Evolutionary conservation across 768 basidiomycete species (phyloP).

Genomic region (Termitomyces titanicus): DNA sequence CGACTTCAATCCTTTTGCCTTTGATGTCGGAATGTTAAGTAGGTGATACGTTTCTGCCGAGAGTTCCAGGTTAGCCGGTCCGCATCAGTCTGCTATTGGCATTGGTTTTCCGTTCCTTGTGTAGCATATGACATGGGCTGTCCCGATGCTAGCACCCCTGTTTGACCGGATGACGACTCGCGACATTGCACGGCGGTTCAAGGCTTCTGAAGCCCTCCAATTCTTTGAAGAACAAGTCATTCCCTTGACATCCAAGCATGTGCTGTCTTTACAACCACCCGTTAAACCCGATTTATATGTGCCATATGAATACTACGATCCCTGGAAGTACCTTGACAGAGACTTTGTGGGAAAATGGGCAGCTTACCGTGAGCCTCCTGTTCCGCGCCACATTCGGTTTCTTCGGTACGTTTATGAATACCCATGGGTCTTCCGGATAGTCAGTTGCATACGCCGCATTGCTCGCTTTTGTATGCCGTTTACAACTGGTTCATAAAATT

Average conservation of each 20-base stretch:
- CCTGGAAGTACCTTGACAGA: conserved; percentile 14
- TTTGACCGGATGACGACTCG: conserved; percentile 21
- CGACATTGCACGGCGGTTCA: no score
- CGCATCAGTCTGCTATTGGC: background rate
- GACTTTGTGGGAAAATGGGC: conserved; percentile 15
- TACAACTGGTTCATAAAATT: no score
- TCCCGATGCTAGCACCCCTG: conserved; percentile 24
- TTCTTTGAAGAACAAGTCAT: conserved; percentile 19
- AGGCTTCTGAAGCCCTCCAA: conserved; percentile 14
- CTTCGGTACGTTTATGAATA: background rate
- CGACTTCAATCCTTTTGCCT: conserved; percentile 23
- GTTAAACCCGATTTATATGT: background rate
- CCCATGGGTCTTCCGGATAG: background rate
- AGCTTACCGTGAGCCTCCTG: conserved; percentile 13
- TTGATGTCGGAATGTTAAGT: conserved; percentile 19
- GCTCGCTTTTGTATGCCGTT: no score
- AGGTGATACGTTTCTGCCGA: conserved; percentile 6
- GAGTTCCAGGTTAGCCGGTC: conserved; percentile 7
- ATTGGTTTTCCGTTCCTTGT: background rate
- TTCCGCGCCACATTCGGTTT: background rate
- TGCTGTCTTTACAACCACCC: background rate
- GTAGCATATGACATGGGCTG: conserved; percentile 12
- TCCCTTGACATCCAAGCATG: background rate
- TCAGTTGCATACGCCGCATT: no score
- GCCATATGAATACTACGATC: background rate